Conservation (phyloP, 805 yeast genomes). For the Myxozyma vanderwaltii region DNA sequence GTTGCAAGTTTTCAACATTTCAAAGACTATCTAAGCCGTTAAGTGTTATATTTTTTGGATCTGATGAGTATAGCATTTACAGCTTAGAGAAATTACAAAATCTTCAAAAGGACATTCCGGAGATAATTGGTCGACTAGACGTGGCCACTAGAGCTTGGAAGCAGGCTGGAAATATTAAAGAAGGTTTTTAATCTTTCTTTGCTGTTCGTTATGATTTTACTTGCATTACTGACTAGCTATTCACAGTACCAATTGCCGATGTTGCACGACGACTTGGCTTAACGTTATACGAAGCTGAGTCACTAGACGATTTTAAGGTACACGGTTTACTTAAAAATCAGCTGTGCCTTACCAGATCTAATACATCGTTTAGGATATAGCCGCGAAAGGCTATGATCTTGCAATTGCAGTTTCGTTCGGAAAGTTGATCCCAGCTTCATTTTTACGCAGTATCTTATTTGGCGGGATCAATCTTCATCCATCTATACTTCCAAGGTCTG, state of each 20-base stretch:
- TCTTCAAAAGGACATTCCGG: constrained; percentile 29
- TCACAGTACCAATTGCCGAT: constrained; percentile 19
- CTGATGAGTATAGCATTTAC: constrained; percentile 66
- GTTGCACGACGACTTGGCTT: constrained; percentile 35
- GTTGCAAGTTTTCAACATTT: neutral
- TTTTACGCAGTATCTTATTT: constrained; percentile 52
- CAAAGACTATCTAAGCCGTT: constrained; percentile 1
- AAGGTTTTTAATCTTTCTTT: constrained; percentile 53
- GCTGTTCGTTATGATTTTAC: constrained; percentile 46
- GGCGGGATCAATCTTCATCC: constrained; percentile 94
- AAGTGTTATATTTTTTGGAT: constrained; percentile 68
- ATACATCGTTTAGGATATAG: constrained; percentile 1
- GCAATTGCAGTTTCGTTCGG: constrained; percentile 95
- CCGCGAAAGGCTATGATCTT: constrained; percentile 50
- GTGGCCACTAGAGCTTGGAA: constrained; percentile 65
- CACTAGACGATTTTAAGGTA: constrained; percentile 45
- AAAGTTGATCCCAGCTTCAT: constrained; percentile 65
- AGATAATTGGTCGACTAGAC: constrained; percentile 48
- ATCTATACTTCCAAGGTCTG: constrained; percentile 66
- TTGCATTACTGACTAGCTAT: constrained; percentile 8
- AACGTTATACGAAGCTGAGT: constrained; percentile 55
- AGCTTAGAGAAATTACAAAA: constrained; percentile 49
- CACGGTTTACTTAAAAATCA: neutral
- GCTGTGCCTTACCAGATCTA: neutral
- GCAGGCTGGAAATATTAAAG: constrained; percentile 56